Percentiles rank a stretch among this genome's conserved stretches.
Evolutionary conservation across 2,329 filamentous ascomycete genomes (phyloP).

Genomic region (Alternaria tenuissima): DNA sequence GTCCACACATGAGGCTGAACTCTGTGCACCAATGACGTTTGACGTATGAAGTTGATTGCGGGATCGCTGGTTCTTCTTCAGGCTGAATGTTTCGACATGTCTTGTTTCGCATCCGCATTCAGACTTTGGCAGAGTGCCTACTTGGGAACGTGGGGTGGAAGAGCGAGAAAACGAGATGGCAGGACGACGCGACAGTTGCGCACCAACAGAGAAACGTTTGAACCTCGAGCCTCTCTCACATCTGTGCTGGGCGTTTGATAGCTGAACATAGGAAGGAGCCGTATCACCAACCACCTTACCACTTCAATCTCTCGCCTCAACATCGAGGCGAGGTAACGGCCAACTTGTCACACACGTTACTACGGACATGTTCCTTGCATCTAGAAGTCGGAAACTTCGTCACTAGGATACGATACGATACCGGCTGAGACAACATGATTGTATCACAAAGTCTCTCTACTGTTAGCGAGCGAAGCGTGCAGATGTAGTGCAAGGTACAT

Average conservation of each 20-base stretch:
- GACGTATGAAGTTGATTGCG: neutral
- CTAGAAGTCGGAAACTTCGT: neutral
- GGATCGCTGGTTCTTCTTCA: neutral
- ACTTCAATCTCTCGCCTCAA: neutral
- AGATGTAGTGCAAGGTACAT: neutral
- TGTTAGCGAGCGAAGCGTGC: neutral
- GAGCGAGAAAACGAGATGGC: neutral
- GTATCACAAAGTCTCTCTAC: neutral
- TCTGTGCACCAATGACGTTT: neutral
- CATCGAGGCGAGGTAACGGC: neutral
- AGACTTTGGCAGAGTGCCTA: neutral
- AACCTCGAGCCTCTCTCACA: neutral
- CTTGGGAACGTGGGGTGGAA: neutral
- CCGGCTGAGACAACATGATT: neutral
- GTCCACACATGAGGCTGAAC: neutral
- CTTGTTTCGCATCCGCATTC: neutral
- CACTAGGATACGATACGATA: neutral
- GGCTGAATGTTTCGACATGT: neutral
- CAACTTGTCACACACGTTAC: neutral
- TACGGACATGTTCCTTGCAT: neutral
- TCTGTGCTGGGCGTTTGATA: neutral
- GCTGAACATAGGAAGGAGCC: neutral
- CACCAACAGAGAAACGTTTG: neutral
- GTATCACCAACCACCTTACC: neutral
- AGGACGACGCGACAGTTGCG: neutral